Evolutionary conservation across 192 early-diverging fungal species (phyloP).

Genomic region (Funneliformis geosporum): DNA sequence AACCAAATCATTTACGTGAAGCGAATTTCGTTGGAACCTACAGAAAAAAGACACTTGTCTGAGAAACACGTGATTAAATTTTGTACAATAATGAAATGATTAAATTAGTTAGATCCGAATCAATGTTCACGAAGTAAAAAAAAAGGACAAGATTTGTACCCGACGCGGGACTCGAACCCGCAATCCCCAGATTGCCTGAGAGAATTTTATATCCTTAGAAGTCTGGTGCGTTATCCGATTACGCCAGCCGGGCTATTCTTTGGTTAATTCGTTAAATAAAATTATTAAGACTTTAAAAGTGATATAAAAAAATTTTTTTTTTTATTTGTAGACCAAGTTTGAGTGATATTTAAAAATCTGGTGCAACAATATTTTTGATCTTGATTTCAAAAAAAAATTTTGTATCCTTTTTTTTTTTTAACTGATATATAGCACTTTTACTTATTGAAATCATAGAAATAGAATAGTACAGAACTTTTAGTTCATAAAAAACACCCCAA

Average conservation of each 20-base stretch:
- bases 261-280: background rate
- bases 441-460: background rate
- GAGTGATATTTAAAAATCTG: background rate
- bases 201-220: conserved; percentile 15
- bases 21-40: too few species aligned
- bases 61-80: background rate
- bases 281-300: background rate
- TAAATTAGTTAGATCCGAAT: background rate
- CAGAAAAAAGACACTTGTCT: too few species aligned
- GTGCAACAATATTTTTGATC: too few species aligned
- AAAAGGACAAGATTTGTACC: background rate
- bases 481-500: background rate
- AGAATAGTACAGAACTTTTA: background rate
- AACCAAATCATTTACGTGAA: too few species aligned
- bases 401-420: background rate
- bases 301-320: background rate
- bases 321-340: too few species aligned
- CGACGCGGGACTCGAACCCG: conserved; percentile 37
- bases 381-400: background rate
- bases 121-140: background rate
- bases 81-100: background rate
- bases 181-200: conserved; percentile 31
- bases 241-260: conserved; percentile 33
- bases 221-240: conserved; percentile 37
- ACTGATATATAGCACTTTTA: too few species aligned